These are phyloP conservation scores for Rutstroemia sp. DNA, from an alignment of 2,329 filamentous ascomycete species.

Conservation along the genomic window DNA sequence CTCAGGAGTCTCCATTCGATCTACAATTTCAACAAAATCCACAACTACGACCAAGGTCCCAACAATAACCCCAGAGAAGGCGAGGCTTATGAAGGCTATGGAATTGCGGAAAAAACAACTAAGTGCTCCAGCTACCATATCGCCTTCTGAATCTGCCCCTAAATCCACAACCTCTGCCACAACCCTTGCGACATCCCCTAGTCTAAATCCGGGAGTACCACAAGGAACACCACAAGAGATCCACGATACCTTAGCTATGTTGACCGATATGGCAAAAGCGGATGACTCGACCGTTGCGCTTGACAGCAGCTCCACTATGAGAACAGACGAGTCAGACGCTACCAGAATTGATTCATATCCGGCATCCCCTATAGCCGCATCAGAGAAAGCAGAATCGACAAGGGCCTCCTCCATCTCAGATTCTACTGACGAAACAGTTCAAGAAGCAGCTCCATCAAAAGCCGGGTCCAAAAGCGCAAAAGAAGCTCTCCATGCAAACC, in stretches of 20 bases:
- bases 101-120: constrained; percentile 82
- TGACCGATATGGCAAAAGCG: constrained; percentile 29
- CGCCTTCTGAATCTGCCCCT: constrained; percentile 1
- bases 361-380: constrained; percentile 46
- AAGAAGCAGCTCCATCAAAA: constrained; percentile 23
- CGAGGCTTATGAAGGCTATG: constrained; percentile 87
- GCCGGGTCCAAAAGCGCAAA: not conserved
- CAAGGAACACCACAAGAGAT: constrained; percentile 16
- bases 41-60: constrained; percentile 26
- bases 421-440: constrained; percentile 52
- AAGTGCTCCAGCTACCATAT: constrained; percentile 22
- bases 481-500: constrained; percentile 1
- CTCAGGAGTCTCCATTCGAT: constrained; percentile 21
- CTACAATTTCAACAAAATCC: constrained; percentile 16
- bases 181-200: constrained; percentile 7
- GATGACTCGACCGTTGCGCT: constrained; percentile 50
- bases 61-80: constrained; percentile 80
- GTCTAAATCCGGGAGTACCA: not conserved
- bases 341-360: constrained; percentile 50
- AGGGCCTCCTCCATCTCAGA: constrained; percentile 58
- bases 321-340: constrained; percentile 27
- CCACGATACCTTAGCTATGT: constrained; percentile 20
- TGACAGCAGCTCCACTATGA: constrained; percentile 36
- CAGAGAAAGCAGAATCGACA: constrained; percentile 51
- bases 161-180: constrained; percentile 4